A percentile compares a stretch with the other conserved stretches of the same genome.
Evolutionary conservation across 2,329 filamentous ascomycete species (phyloP).

Genomic region (Verticillium longisporum): DNA sequence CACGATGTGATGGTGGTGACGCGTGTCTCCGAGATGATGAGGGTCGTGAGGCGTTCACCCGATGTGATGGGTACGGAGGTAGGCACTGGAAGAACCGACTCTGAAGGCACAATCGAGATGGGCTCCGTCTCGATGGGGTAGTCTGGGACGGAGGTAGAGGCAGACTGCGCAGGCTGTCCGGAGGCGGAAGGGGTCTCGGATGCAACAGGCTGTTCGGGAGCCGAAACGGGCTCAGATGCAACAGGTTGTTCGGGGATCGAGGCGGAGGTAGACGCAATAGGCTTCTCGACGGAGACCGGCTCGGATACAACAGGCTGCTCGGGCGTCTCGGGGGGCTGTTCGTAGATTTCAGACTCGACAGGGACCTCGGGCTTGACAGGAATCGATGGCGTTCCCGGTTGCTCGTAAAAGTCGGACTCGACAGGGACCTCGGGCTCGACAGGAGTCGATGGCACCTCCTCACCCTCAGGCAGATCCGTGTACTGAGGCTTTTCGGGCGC

Average conservation of each 20-base stretch:
- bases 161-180: neutral
- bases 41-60: conserved; percentile 7
- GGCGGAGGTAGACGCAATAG: neutral
- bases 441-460: neutral
- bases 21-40: conserved; percentile 9
- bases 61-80: neutral
- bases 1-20: conserved; percentile 12
- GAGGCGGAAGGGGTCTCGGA: neutral
- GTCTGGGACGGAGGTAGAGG: neutral
- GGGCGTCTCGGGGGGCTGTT: neutral
- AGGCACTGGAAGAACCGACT: neutral
- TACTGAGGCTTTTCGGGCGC: neutral
- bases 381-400: neutral
- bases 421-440: neutral
- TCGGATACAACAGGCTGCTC: neutral
- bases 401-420: neutral
- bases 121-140: neutral
- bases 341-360: neutral
- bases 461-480: neutral
- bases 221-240: neutral
- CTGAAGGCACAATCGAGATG: neutral
- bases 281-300: neutral
- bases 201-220: neutral
- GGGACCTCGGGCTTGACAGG: neutral
- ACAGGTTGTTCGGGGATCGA: neutral